These are phyloP conservation scores for Lodderomyces elongisporus DNA, from an alignment of 1,139 yeast species.

Conservation along the genomic window DNA sequence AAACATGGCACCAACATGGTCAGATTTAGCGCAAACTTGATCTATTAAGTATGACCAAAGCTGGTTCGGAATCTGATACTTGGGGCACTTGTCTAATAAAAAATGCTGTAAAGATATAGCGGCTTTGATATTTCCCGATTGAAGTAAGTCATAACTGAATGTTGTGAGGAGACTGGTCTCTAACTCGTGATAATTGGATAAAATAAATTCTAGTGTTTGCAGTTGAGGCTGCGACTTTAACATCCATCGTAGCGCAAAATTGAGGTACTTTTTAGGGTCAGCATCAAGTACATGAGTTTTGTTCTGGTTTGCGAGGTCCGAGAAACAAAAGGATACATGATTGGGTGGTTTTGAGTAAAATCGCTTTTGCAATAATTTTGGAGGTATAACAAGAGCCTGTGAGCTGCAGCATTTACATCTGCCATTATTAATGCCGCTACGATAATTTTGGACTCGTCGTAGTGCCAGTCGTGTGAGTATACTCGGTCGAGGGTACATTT, in stretches of 20 bases:
- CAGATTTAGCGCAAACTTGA: constrained; percentile 21
- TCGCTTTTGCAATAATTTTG: no score
- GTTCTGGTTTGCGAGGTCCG: background rate
- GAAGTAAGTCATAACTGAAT: constrained; percentile 18
- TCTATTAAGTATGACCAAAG: constrained; percentile 30
- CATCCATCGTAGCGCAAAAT: background rate
- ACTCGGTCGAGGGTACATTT: no score
- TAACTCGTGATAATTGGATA: background rate
- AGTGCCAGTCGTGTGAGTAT: no score
- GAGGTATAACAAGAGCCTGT: no score
- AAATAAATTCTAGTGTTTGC: background rate
- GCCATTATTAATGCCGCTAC: no score
- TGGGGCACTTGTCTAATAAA: constrained; percentile 12
- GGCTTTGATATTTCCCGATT: constrained; percentile 15
- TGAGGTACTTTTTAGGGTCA: background rate
- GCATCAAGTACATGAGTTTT: constrained; percentile 7
- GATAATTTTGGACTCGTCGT: no score
- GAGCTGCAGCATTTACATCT: no score
- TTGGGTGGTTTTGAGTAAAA: no score
- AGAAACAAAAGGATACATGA: no score
- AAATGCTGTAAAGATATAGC: constrained; percentile 24
- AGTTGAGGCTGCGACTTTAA: background rate
- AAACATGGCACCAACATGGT: constrained; percentile 31
- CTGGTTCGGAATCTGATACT: constrained; percentile 28
- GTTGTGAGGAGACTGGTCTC: constrained; percentile 17